Base-by-base conservation (phyloP, 352 stramenopile species). In the Phytophthora litchii region DNA sequence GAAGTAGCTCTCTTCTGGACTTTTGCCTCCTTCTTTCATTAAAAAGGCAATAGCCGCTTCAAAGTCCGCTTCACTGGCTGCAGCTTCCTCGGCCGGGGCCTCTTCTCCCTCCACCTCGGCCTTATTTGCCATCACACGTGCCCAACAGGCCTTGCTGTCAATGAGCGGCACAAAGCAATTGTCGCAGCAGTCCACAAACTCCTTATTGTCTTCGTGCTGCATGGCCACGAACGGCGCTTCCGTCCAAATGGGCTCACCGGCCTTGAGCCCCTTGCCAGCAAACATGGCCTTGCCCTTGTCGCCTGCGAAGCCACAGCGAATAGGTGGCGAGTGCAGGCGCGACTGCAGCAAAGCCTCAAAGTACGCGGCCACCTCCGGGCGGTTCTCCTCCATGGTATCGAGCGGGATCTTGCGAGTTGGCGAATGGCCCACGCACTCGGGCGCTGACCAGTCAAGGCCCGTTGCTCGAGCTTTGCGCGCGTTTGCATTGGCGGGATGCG, bases 131-230 rank as follows among this genome's bases (percentile, higher is more conserved):
- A 85, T 42, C 42, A 89, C 76, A 20, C 80, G 66, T 11, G 81
- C 73, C 82, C 82, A 91, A 38, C 64, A 74, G 14, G 70, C 67
- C 42, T 78, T 76, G 59, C 64, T 83, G 67, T 89, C 76, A 58
- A 90, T 83, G 20, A 90, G 68, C 50, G 78, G 79, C 48, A 90
- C 80, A 51, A 91, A 91, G 73, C 84, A 94, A 52, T 91, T 84
- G 50, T 86, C 82, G 54, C 84, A 94, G 55, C 76, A 88, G 56
- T 88, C 78, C 19, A 89, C 75, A 51, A 88, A 88, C 64, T 88
- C 81, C 54, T 89, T 88, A 64, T 92, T 94, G 74, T 89, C 79
- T 50, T 85, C 74, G 54, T 89, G 73, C 66, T 91, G 83, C 77
- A 92, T 88, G 32, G 76, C 83, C 12, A 92, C 73, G 36, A 88